Base-by-base conservation (phyloP, 495 filamentous ascomycete genomes). In the Annulohypoxylon maeteangense region DNA sequence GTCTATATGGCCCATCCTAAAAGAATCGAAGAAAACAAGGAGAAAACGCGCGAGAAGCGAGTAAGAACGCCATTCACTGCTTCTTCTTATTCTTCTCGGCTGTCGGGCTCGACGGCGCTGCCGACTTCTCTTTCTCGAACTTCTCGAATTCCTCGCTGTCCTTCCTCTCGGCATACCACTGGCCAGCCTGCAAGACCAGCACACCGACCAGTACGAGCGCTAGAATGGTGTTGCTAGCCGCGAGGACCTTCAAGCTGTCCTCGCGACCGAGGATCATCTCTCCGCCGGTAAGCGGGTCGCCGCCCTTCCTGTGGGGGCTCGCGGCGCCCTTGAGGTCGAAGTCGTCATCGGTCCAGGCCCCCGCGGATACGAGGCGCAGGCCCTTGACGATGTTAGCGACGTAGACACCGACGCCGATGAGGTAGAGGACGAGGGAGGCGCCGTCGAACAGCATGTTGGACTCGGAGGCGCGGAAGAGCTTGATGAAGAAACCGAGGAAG, bases 141-240 rank as follows among this genome's bases (percentile, higher is more conserved):
- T 87, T 84, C 78, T 87, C 90, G 68, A 83, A 84, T 81, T 98
- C 95, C 80, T 94, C 90, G 76, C 83, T 83, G 79, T 98, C 93
- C 87, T 95, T 97, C 68, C 90, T 83, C 86, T 97, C 93, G 25
- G 96, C 95, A 83, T 99, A 99, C 95, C 95, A 99, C 85, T 98
- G 95, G 11, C 96, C 95, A 7, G 93, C 94, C 88, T 99, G 96
- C 75, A 99, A 82, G 31, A 96, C 92, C 67, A 99, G 74, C 27
- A 99, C 92, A 3, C 95, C 95, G 0, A 97, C 89, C 56, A 98
- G 79, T 25, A 99, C 93, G 40, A 99, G 83, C 54, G 94, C 95
- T 42, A 98, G 75, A 70, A 99, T 99, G 2, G 95, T 97, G 78
- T 98, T 96, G 79, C 92, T 97, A 27, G 95, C 95, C n/a, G 93